phyloP scores from a whole-genome alignment of 768 basidiomycete genomes.

The Podaxis pistillaris region DNA sequence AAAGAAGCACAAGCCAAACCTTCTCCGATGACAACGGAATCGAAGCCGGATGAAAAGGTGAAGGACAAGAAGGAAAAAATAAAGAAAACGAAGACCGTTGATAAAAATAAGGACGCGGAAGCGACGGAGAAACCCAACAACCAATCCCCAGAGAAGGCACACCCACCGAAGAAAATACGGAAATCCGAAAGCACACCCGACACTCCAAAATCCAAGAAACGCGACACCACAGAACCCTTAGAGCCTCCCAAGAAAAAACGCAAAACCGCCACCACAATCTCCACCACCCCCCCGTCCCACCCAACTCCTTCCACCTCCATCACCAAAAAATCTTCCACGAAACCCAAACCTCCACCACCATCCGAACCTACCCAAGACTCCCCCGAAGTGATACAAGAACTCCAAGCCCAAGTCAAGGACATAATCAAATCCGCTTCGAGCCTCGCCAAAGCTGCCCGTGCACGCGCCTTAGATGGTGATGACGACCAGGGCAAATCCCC shows the following conservation, averaged over 20 bases:
- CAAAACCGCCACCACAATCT: background rate
- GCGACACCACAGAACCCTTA: background rate
- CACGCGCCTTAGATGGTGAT: conserved; percentile 21
- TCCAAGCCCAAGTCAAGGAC: conserved; percentile 24
- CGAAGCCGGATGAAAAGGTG: conserved; percentile 10
- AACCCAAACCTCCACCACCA: background rate
- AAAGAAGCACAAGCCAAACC: conserved; percentile 14
- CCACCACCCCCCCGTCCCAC: background rate
- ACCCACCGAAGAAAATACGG: background rate
- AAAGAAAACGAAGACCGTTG: conserved; percentile 4
- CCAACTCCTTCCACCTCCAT: background rate
- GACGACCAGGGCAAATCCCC: background rate
- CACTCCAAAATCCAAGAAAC: conserved; percentile 8
- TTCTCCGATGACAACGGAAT: background rate
- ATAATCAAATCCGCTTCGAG: conserved; percentile 37
- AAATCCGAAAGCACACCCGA: background rate
- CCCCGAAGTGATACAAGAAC: conserved; percentile 5
- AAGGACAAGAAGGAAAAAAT: conserved; percentile 15
- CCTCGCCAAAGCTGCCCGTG: conserved; percentile 36
- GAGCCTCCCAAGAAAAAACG: conserved; percentile 5
- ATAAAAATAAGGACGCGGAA: conserved; percentile 5
- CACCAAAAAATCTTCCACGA: background rate
- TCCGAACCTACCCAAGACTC: background rate
- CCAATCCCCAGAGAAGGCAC: background rate
- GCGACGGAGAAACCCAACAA: background rate